These are phyloP conservation scores for Fragosphaeria purpurea DNA, from an alignment of 2,329 filamentous ascomycete genomes.

Conservation along the genomic window DNA sequence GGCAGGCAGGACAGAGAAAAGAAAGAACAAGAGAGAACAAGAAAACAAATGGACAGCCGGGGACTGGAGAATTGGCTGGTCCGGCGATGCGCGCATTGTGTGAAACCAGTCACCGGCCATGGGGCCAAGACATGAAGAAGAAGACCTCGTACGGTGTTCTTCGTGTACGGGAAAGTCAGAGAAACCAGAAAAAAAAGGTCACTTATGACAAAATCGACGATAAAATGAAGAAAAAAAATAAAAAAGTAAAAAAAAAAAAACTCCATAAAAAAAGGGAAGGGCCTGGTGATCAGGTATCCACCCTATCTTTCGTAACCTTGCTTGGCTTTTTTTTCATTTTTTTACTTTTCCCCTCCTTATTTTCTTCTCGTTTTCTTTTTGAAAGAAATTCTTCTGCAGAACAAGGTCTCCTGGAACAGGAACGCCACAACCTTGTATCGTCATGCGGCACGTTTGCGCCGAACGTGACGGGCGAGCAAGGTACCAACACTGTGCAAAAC, in stretches of 20 bases:
- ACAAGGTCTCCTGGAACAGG: neutral
- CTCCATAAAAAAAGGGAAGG: constrained; percentile 2
- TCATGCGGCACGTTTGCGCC: neutral
- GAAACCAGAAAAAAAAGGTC: neutral
- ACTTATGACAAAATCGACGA: neutral
- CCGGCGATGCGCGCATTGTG: too few relatives aligned
- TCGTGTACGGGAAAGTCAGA: neutral
- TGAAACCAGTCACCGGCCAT: too few relatives aligned
- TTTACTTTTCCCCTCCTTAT: neutral
- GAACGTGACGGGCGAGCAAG: constrained; percentile 1
- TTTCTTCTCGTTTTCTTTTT: constrained; percentile 1
- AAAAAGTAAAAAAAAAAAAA: neutral
- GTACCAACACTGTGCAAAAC: neutral
- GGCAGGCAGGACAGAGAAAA: too few relatives aligned
- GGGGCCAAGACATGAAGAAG: too few relatives aligned
- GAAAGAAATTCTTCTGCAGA: neutral
- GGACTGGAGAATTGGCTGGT: too few relatives aligned
- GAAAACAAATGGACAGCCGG: too few relatives aligned
- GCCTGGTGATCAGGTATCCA: constrained; percentile 9
- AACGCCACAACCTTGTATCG: constrained; percentile 2
- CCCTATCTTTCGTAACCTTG: neutral
- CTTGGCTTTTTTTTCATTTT: neutral
- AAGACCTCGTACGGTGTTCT: too few relatives aligned
- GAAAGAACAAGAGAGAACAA: neutral
- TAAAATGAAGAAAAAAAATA: neutral